Evolutionary conservation across 1,284 basidiomycete genomes (phyloP), one percentile per base, ranked within the genome.

Genomic region (Ustilago curta): DNA sequence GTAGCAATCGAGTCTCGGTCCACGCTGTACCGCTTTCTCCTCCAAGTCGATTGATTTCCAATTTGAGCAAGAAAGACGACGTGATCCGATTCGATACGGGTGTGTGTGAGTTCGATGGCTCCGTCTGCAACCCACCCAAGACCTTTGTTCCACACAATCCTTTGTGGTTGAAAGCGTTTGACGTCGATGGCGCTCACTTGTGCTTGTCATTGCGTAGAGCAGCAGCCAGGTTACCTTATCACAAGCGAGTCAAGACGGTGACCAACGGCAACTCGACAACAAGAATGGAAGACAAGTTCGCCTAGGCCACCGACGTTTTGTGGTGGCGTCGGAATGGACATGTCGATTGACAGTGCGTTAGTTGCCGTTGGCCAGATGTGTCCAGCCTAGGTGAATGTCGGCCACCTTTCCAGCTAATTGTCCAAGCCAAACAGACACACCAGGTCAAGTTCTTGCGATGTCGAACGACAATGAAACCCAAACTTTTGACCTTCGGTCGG

Each of bases 151-250:
- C 7, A 16, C 31, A 31, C 42, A 16, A n/a, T 25, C 27, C 12
- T 14, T 55, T 31, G 42, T 43, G 19, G 35, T 45, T 25, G 42
- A 31, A 16, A 37, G 35, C 18, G 19, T 18, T 44, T 43, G 53
- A 45, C 53, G 43, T 45, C 43, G 53, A 45, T 55, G 52, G 40
- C 52, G 39, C 29, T 44, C 27, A n/a, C 29, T 42, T 42, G 2
- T 14, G 29, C 6, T 21, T 25, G 9, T 9, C 42, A 32, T 44
- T 43, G 53, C 23, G 21, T n/a, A 2, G 47, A 32, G n/a, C 29
- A 45, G 9, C 21, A 12, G 14, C 4, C 11, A 45, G 43, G 7
- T 11, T 23, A 21, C 14, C 21, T 45, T 19, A 8, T 35, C 31
- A 48, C 48, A 32, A 23, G 48, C 29, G 31, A 35, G 31, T 37